phyloP scores from a whole-genome alignment of 2,329 filamentous ascomycete genomes.

The Cordyceps tenuipes region DNA sequence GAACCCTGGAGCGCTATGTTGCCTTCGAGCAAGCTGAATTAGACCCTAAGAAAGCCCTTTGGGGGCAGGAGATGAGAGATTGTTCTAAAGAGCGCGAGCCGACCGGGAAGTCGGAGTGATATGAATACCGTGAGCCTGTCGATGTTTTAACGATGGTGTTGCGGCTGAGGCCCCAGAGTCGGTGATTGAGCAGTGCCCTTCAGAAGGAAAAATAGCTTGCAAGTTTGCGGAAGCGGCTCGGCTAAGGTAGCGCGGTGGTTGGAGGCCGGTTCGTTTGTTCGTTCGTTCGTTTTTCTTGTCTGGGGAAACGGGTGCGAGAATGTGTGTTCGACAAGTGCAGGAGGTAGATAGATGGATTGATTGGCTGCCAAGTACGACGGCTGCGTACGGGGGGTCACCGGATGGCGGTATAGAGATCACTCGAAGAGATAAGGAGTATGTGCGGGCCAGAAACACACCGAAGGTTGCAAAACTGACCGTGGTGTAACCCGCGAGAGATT shows the following conservation, averaged over 20 bases:
- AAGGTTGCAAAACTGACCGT: background rate
- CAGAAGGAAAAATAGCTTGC: background rate
- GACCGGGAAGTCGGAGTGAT: background rate
- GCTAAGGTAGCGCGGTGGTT: background rate
- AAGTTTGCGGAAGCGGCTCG: background rate
- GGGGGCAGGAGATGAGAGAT: background rate
- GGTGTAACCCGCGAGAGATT: background rate
- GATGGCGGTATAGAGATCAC: background rate
- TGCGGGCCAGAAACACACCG: background rate
- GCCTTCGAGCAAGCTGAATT: background rate
- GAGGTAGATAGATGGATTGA: background rate
- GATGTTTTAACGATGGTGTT: background rate
- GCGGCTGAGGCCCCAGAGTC: too few relatives aligned
- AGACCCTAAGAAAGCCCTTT: background rate
- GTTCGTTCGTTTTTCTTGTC: background rate
- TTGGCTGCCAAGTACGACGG: background rate
- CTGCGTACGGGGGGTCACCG: background rate
- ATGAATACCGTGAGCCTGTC: background rate
- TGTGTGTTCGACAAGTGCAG: too few relatives aligned
- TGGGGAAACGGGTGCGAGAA: background rate
- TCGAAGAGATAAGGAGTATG: background rate
- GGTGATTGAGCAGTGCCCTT: background rate
- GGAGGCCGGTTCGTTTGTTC: background rate
- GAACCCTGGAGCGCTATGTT: background rate
- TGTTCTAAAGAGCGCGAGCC: background rate